Base-by-base conservation (phyloP, 495 filamentous ascomycete genomes). In the Cercophora scortea region DNA sequence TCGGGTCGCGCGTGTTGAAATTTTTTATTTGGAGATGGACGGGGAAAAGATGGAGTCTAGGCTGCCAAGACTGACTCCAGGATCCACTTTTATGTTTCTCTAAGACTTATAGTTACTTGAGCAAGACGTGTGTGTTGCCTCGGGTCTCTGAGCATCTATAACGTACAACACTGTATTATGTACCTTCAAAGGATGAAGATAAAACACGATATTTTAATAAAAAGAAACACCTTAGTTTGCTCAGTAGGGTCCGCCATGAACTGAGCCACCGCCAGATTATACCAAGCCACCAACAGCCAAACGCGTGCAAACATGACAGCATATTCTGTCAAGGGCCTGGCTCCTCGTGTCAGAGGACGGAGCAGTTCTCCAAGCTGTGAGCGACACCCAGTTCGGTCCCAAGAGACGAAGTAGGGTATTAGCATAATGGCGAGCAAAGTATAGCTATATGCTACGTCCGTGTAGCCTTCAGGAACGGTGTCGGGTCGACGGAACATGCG, bases 1-100 rank as follows among this genome's bases (percentile, higher is more conserved):
- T 5, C 25, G 25, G 45, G 51, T 49, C 45, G 39, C 45, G 44
- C 48, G 54, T 43, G 33, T 54, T 0, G 50, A 57, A 57, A 51
- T 50, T 53, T 57, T 54, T 50, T 54, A 36, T 52, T 51, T 55
- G 17, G 47, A 53, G 39, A 40, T n/a, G 19, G 17, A 39, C 25
- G 25, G 25, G 25, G 25, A 25, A 25, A 25, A 2, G 25, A 25
- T 25, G 25, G 25, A 25, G 25, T 25, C 25, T 25, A 2, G 25
- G 5, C 25, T 25, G 25, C 25, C 25, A 25, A 2, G 25, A 2
- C 25, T 25, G 25, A 2, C 25, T 5, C 25, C 25, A 25, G n/a
- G n/a, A n/a, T n/a, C n/a, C 25, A 25, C 25, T 25, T 25, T 25
- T n/a, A n/a, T n/a, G n/a, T n/a, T n/a, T n/a, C n/a, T n/a, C n/a